Evolutionary conservation across 805 yeast genomes (phyloP).

Genomic region (Yarrowia sp.): DNA sequence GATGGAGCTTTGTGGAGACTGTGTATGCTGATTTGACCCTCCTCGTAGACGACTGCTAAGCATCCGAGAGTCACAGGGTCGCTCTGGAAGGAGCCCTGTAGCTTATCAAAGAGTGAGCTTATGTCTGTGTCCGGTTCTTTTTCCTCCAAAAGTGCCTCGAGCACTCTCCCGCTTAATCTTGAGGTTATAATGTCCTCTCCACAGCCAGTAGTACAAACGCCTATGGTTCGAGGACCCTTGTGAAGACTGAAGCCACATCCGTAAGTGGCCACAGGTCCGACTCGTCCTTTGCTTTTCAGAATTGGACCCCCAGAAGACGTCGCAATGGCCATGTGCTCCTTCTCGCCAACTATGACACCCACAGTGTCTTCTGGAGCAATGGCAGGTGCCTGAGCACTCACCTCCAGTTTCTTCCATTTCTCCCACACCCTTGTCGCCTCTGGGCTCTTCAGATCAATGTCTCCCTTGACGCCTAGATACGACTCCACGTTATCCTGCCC

Average conservation of each 20-base stretch:
- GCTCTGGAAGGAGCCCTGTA: slow-evolving; percentile 7
- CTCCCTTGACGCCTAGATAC: slow-evolving; percentile 30
- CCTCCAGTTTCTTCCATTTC: neutral
- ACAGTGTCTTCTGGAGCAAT: slow-evolving; percentile 40
- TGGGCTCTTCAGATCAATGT: slow-evolving; percentile 18
- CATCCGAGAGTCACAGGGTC: slow-evolving; percentile 1
- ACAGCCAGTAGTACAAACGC: slow-evolving; percentile 41
- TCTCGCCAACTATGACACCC: slow-evolving; percentile 41
- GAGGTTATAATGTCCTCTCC: slow-evolving; percentile 43
- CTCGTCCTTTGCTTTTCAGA: slow-evolving; percentile 41
- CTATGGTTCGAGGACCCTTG: slow-evolving; percentile 26
- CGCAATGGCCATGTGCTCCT: slow-evolving; percentile 36
- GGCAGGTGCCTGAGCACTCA: neutral
- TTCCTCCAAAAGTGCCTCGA: neutral
- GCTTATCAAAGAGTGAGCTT: neutral
- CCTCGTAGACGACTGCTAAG: slow-evolving; percentile 2
- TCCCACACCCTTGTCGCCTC: neutral
- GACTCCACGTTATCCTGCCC: slow-evolving; percentile 30
- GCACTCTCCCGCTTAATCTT: slow-evolving; percentile 34
- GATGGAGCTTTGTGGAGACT: slow-evolving; percentile 9
- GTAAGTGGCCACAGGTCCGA: slow-evolving; percentile 45
- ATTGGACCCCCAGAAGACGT: slow-evolving; percentile 45
- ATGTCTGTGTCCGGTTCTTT: neutral
- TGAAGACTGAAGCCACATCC: slow-evolving; percentile 41
- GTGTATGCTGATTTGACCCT: neutral